phyloP scores from a whole-genome alignment of 305 asterid species.

The Andrographis paniculata region DNA sequence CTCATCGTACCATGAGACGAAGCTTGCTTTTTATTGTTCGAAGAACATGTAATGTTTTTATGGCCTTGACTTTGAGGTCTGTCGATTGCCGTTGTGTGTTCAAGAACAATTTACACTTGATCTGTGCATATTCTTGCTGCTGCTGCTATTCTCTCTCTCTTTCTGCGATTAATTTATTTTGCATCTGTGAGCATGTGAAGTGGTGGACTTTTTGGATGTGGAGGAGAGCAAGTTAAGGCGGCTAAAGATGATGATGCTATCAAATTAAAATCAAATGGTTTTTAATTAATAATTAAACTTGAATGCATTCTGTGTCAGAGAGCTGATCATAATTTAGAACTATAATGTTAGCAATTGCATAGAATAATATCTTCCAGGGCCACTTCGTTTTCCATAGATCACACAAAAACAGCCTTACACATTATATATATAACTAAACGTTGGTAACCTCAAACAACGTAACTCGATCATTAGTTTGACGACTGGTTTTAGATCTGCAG shows the following conservation, averaged over 20 bases:
- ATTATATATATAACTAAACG: no score
- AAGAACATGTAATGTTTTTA: not conserved
- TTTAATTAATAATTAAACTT: no score
- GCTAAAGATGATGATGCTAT: not conserved
- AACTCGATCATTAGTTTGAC: no score
- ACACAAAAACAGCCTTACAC: not conserved
- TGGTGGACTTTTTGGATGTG: not conserved
- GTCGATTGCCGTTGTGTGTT: not conserved
- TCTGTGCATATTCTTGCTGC: no score
- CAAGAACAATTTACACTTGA: not conserved
- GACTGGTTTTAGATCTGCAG: no score
- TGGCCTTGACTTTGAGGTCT: not conserved
- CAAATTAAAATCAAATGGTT: not conserved
- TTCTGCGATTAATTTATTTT: not conserved
- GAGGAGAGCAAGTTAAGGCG: not conserved
- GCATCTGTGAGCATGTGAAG: not conserved
- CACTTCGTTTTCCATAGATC: no score
- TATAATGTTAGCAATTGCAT: no score
- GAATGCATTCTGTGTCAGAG: not conserved
- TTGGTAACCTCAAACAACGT: no score
- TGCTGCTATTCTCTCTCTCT: no score
- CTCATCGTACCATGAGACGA: not conserved
- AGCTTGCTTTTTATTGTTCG: conserved; percentile 1
- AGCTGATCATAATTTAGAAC: not conserved
- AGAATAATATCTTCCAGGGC: not conserved